Conservation (phyloP, 2,329 filamentous ascomycete species). For the Arthroderma uncinatum region DNA sequence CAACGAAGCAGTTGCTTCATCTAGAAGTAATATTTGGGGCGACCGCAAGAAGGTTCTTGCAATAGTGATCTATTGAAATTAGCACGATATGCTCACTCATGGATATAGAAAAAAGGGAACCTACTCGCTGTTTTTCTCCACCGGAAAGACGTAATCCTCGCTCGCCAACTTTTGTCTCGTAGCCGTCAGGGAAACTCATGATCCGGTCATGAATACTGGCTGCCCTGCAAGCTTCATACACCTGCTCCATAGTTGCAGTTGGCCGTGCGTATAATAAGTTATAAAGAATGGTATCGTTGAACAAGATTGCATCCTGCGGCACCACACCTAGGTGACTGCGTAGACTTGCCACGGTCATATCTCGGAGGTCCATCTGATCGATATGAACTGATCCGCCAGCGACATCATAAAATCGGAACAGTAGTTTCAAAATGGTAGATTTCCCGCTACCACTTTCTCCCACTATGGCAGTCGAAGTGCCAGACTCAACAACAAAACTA, state of each 20-base stretch:
- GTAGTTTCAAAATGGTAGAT: slow-evolving; percentile 55
- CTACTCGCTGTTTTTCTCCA: slow-evolving; percentile 41
- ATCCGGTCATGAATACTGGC: slow-evolving; percentile 32
- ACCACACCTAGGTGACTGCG: slow-evolving; percentile 57
- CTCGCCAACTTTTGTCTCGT: slow-evolving; percentile 26
- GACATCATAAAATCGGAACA: slow-evolving; percentile 58
- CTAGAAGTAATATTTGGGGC: slow-evolving; percentile 35
- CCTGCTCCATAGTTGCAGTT: slow-evolving; percentile 20
- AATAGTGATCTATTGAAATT: slow-evolving; percentile 20
- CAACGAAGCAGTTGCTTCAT: slow-evolving; percentile 42
- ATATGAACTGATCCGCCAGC: slow-evolving; percentile 54
- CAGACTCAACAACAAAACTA: slow-evolving; percentile 18
- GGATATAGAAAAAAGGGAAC: slow-evolving; percentile 13
- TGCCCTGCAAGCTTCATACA: slow-evolving; percentile 26
- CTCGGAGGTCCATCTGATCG: slow-evolving; percentile 49
- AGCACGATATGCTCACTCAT: not conserved
- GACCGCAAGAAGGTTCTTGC: slow-evolving; percentile 35
- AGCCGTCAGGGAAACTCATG: slow-evolving; percentile 29
- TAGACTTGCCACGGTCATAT: slow-evolving; percentile 52
- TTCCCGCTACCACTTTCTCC: slow-evolving; percentile 50
- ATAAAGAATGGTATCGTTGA: slow-evolving; percentile 57
- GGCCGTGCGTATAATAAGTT: slow-evolving; percentile 48
- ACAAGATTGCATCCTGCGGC: slow-evolving; percentile 62
- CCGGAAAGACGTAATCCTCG: slow-evolving; percentile 23
- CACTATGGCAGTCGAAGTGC: slow-evolving; percentile 47